Conservation (phyloP, 768 basidiomycete species). For the Rhodotorula babjevae region DNA sequence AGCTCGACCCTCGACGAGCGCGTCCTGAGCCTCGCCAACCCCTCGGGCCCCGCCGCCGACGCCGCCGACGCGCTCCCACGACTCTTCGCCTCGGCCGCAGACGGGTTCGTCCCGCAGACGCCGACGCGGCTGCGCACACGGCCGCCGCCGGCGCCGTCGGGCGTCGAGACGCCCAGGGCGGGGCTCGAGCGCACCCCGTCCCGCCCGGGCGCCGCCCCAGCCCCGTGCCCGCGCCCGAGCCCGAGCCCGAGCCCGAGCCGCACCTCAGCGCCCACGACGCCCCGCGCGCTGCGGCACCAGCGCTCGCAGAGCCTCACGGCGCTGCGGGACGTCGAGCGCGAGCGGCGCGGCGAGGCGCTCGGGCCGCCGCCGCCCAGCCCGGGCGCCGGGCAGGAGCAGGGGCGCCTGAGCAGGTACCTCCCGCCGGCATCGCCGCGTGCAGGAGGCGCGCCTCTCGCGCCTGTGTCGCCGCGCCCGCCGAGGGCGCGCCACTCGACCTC, state of each 20-base stretch:
- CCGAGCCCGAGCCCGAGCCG: too few species aligned
- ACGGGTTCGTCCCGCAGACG: constrained; percentile 33
- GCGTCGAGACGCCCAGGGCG: too few species aligned
- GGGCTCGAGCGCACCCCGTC: too few species aligned
- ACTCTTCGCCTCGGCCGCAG: constrained; percentile 21
- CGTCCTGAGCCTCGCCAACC: background rate
- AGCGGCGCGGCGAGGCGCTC: background rate
- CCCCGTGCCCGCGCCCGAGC: too few species aligned
- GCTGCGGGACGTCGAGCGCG: background rate
- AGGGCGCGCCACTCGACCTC: background rate
- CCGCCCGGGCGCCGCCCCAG: too few species aligned
- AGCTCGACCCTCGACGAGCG: constrained; percentile 3
- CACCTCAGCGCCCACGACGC: background rate
- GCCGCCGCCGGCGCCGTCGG: too few species aligned
- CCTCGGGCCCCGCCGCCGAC: background rate
- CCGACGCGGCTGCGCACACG: constrained; percentile 6
- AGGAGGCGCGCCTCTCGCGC: too few species aligned
- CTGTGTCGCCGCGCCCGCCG: too few species aligned
- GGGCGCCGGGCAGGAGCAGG: too few species aligned
- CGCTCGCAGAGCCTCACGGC: constrained; percentile 21
- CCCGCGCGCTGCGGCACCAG: constrained; percentile 3
- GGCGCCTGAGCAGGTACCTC: too few species aligned
- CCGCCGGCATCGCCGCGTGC: background rate
- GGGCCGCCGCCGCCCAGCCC: too few species aligned
- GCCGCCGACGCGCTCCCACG: background rate